Conservation (phyloP, 2,329 filamentous ascomycete species). For the Stenocarpella maydis region DNA sequence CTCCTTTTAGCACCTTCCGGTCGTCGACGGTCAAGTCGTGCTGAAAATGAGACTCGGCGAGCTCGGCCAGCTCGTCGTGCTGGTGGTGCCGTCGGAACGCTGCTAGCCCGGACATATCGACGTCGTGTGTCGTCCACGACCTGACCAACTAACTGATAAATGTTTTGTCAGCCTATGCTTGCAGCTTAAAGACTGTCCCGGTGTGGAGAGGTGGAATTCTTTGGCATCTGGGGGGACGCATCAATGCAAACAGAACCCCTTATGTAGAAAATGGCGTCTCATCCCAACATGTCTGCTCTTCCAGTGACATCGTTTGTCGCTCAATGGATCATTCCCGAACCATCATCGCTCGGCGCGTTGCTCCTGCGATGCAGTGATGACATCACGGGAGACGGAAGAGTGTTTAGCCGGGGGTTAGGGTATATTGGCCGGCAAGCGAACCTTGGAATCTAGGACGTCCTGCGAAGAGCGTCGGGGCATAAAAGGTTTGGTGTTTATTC, state of each 20-base stretch:
- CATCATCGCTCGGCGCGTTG: background rate
- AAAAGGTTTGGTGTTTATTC: no score
- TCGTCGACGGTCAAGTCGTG: conserved; percentile 63
- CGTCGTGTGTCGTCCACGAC: background rate
- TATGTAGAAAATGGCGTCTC: no score
- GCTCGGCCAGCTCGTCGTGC: conserved; percentile 58
- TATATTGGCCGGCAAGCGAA: background rate
- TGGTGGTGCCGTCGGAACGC: conserved; percentile 46
- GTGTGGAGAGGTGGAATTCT: no score
- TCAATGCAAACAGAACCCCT: no score
- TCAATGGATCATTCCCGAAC: background rate
- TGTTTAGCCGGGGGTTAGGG: conserved; percentile 24
- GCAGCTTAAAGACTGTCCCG: background rate
- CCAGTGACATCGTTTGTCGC: background rate
- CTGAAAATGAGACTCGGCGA: conserved; percentile 66
- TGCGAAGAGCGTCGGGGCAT: background rate
- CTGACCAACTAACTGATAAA: background rate
- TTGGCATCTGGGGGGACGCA: no score
- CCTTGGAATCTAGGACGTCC: conserved; percentile 10
- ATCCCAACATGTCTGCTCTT: background rate
- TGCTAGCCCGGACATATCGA: conserved; percentile 42
- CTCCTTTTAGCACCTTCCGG: conserved; percentile 63
- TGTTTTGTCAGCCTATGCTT: background rate
- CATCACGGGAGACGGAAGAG: background rate
- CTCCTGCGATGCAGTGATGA: background rate